These are phyloP conservation scores for Termitomyces heimii DNA, from an alignment of 768 basidiomycete species.

Conservation along the genomic window DNA sequence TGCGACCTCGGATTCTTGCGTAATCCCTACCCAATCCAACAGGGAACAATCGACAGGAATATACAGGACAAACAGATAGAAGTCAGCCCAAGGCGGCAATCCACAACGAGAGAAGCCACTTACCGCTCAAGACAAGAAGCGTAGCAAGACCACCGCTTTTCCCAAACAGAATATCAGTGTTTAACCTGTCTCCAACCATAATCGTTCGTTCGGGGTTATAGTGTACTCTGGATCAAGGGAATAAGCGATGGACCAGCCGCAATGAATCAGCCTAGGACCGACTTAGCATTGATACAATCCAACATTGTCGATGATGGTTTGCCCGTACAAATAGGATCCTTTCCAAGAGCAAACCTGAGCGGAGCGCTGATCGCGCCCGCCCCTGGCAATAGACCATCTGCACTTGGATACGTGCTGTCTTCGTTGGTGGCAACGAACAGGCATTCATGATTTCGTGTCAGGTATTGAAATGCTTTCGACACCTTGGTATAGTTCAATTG, in stretches of 20 bases:
- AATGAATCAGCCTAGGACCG: constrained; percentile 11
- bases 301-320: constrained; percentile 92
- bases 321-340: constrained; percentile 74
- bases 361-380: constrained; percentile 83
- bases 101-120: constrained; percentile 2
- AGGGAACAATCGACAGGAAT: neutral
- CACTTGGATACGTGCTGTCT: constrained; percentile 85
- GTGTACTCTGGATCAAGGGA: constrained; percentile 49
- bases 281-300: constrained; percentile 80
- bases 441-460: constrained; percentile 73
- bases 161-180: constrained; percentile 95
- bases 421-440: constrained; percentile 89
- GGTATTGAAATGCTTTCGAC: constrained; percentile 87
- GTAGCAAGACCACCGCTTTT: constrained; percentile 81
- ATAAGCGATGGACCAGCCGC: neutral
- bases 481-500: constrained; percentile 91
- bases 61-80: neutral
- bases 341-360: constrained; percentile 64
- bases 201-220: constrained; percentile 85
- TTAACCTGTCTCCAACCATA: constrained; percentile 94
- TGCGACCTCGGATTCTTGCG: constrained; percentile 65
- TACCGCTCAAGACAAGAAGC: constrained; percentile 89
- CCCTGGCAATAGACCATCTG: constrained; percentile 72
- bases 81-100: neutral
- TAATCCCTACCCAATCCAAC: constrained; percentile 54